A percentile compares a stretch with the other conserved stretches of the same genome.
Evolutionary conservation across 2,329 filamentous ascomycete genomes (phyloP).

Genomic region (Aspergillus candidus): DNA sequence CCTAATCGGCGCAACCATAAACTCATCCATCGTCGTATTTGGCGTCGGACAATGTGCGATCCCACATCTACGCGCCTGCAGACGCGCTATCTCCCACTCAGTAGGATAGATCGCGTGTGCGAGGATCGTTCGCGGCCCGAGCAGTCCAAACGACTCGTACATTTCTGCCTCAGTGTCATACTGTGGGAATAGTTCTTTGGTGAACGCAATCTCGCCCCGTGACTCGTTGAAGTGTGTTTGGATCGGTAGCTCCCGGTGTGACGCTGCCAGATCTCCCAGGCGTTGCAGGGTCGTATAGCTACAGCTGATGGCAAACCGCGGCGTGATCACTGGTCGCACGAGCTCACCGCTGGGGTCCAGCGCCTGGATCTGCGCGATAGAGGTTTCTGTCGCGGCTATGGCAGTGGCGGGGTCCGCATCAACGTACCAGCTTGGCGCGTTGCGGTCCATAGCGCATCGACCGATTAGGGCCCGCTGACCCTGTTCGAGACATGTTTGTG

Average conservation of each 20-base stretch:
- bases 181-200: conserved; percentile 50
- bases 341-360: conserved; percentile 42
- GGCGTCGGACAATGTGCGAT: conserved; percentile 60
- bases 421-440: conserved; percentile 47
- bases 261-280: conserved; percentile 48
- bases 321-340: conserved; percentile 50
- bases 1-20: conserved; percentile 54
- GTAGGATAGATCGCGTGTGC: conserved; percentile 62
- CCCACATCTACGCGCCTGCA: conserved; percentile 49
- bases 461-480: conserved; percentile 34
- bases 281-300: conserved; percentile 49
- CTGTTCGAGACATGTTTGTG: conserved; percentile 25
- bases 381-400: conserved; percentile 44
- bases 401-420: conserved; percentile 46
- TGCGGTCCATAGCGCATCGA: conserved; percentile 35
- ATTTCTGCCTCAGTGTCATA: conserved; percentile 55
- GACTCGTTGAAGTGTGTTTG: conserved; percentile 66
- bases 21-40: conserved; percentile 56
- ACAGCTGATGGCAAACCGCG: conserved; percentile 58
- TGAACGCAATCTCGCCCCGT: conserved; percentile 53
- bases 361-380: conserved; percentile 44
- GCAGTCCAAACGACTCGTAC: conserved; percentile 51
- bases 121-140: conserved; percentile 53
- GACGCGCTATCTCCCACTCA: conserved; percentile 48
- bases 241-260: conserved; percentile 49